phyloP scores from a whole-genome alignment of 129 eudicot species.

The Chrysanthemum lavandulifolium region DNA sequence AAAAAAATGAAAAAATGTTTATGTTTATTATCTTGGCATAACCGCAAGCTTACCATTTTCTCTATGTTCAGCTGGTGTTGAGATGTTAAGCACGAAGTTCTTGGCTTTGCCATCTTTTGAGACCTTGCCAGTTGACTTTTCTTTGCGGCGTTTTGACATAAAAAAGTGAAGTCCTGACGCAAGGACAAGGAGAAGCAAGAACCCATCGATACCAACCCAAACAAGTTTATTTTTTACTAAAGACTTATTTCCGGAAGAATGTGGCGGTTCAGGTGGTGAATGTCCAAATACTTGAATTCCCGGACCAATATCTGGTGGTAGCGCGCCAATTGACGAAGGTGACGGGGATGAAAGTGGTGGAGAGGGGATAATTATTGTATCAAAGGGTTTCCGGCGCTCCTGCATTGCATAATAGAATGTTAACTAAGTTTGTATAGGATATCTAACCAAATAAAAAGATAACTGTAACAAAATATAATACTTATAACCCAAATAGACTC shows the following conservation, averaged over 20 bases:
- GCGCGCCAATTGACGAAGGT: conserved; percentile 47
- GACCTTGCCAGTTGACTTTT: conserved; percentile 33
- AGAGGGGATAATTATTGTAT: conserved; percentile 69
- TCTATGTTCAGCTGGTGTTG: conserved; percentile 36
- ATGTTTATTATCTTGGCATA: neutral
- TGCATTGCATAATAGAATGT: conserved; percentile 36
- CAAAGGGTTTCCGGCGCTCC: conserved; percentile 80
- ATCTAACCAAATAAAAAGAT: neutral
- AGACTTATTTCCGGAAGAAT: conserved; percentile 33
- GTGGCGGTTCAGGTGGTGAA: conserved; percentile 31
- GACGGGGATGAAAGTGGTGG: conserved; percentile 59
- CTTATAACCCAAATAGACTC: neutral
- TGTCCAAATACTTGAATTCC: conserved; percentile 42
- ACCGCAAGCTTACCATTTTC: conserved; percentile 40
- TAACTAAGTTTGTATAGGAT: conserved; percentile 3
- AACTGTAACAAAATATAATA: neutral
- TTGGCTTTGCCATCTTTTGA: conserved; percentile 29
- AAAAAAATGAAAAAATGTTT: neutral
- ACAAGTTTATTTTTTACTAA: conserved; percentile 30
- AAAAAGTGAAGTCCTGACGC: conserved; percentile 52
- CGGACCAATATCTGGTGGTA: conserved; percentile 48
- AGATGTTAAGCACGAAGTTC: conserved; percentile 25
- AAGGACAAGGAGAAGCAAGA: conserved; percentile 41
- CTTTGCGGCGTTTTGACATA: conserved; percentile 51
- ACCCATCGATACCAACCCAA: conserved; percentile 53